Base-by-base conservation (phyloP, 1,284 basidiomycete species). In the Fomitopsis betulina region DNA sequence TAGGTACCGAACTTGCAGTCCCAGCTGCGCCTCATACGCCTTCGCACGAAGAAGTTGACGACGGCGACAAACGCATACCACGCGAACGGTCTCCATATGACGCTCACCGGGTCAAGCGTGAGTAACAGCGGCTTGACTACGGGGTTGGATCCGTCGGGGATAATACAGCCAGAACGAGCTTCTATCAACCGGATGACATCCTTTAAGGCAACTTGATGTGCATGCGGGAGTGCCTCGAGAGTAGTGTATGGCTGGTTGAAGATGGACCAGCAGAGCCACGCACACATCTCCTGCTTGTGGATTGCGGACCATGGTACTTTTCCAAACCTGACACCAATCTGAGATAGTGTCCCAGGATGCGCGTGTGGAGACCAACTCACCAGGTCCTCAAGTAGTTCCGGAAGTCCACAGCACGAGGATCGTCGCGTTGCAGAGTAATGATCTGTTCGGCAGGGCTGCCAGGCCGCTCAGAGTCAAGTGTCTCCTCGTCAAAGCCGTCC, bases 211-310 rank as follows among this genome's bases (percentile, higher is more conserved):
- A 72, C 70, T 38, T 73, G 75, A 57, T 83, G 80, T 5, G 75
- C 63, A 3, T 75, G 67, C 3, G 85, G 72, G 10, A 86, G 67
- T 21, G 73, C 59, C n/a, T 83, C 77, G 10, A 73, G 65, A 10
- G 79, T 68, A 19, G 84, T 82, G 45, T 91, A 76, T 23, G 82
- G 76, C 2, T 81, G 75, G 63, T 87, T 88, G 73, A 87, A 95
- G 64, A 91, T 86, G 13, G 84, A 81, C 94, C 94, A 96, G 58
- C 92, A 87, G 27, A 96, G 74, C 91, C 93, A 96, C 58, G 83
- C 76, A 45, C 79, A 79, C 58, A 94, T 76, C 67, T 94, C 85
- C 42, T 84, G 76, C 19, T 76, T 77, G 49, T 77, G 82, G 56
- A 96, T 82, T 10, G 80, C 76, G 0, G 88, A 87, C 90, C 91